phyloP scores from a whole-genome alignment of 192 early-diverging fungal genomes.

The Geranomyces michiganensis region DNA sequence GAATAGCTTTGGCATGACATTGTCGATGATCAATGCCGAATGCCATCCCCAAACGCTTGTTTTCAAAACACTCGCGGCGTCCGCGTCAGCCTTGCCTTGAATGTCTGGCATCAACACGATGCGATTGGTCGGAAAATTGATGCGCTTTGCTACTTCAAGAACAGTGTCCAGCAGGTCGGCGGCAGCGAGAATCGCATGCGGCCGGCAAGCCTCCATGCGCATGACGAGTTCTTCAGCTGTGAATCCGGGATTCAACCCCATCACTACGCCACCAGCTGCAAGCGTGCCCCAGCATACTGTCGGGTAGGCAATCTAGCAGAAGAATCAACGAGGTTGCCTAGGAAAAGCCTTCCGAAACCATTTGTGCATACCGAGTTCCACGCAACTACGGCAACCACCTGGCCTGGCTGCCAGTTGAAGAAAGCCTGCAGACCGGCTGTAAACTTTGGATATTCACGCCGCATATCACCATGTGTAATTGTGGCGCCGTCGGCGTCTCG shows the following conservation, averaged over 20 bases:
- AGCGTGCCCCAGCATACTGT: slow-evolving; percentile 2
- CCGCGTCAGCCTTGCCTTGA: not conserved
- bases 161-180: not conserved
- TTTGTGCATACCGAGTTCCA: not conserved
- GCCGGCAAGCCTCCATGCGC: not conserved
- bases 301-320: not conserved
- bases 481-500: not conserved
- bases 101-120: slow-evolving; percentile 1
- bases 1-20: not conserved
- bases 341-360: no score
- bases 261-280: not conserved
- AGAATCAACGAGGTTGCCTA: no score
- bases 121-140: not conserved
- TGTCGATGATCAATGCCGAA: not conserved
- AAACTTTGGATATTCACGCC: not conserved
- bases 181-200: not conserved
- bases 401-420: not conserved
- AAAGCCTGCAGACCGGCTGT: not conserved
- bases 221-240: not conserved
- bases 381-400: not conserved
- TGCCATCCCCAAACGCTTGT: not conserved
- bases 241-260: not conserved
- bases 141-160: not conserved
- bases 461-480: not conserved
- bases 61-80: not conserved